Base-by-base conservation (phyloP, 2,329 filamentous ascomycete genomes). In the Purpureocillium takamizusanense region DNA sequence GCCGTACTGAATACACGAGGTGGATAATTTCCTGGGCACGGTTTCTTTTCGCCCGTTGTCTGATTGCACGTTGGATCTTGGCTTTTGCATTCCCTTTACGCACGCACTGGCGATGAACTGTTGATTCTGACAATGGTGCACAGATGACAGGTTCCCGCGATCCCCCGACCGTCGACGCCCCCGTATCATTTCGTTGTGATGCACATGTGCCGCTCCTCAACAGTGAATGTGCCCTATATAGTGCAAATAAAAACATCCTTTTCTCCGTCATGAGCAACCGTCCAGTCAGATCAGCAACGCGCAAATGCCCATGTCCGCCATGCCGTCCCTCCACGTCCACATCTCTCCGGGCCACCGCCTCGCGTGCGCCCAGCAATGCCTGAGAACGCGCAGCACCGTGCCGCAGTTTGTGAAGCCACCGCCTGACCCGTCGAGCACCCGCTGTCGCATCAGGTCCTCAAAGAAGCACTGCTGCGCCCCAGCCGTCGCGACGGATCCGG, bases 251-350 rank as follows among this genome's bases (percentile, higher is more conserved):
- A 31, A 30, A 30, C 4, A n/a, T 14, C 12, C 28, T 15, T 14
- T 15, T 31, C n/a, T 15, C 12, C 30, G 31, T 32, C 10, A 4
- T 11, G 15, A 12, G 9, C 5, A 17, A 14, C 10, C 21, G n/a
- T 9, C 4, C 7, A 4, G 14, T 38, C 41, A 49, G 18, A 50
- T 42, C 1, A 51, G 13, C 1, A 51, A 40, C 21, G 48, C 46
- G n/a, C 40, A 51, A 3, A 51, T 44, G 1, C 41, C 42, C 43
- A 51, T 40, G 28, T 46, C 35, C 2, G 30, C 33, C 45, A 51
- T 51, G 0, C 45, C 43, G 5, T 46, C 25, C 3, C 42, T 37
- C 6, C 45, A 46, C 11, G 39, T 46, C 46, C 49, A 51, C 8
- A 37, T 4, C 18, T 29, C 23, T 12, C 32, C 36, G 0, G 40